Evolutionary conservation across 345 rosid genomes (phyloP).

Genomic region (Hypericum perforatum): DNA sequence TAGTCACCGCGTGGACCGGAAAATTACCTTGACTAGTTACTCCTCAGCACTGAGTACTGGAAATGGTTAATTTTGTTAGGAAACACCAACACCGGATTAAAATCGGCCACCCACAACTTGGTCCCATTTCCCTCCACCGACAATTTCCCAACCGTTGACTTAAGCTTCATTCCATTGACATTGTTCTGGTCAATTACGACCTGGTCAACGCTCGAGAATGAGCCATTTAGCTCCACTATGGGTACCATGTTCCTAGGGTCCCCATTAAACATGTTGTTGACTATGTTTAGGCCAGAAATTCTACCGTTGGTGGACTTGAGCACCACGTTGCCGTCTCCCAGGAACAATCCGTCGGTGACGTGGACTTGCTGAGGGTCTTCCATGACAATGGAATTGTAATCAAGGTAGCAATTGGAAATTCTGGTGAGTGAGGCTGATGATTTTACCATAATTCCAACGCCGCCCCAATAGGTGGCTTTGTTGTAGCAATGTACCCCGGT

Average conservation of each 20-base stretch:
- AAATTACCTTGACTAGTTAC: slow-evolving; percentile 8
- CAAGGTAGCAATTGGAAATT: slow-evolving; percentile 60
- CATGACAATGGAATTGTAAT: slow-evolving; percentile 42
- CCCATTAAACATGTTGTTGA: slow-evolving; percentile 53
- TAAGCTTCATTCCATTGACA: slow-evolving; percentile 44
- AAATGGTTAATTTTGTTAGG: slow-evolving; percentile 49
- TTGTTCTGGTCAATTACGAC: slow-evolving; percentile 53
- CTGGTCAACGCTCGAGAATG: slow-evolving; percentile 38
- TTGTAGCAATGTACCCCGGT: slow-evolving; percentile 67
- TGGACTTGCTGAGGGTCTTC: slow-evolving; percentile 64
- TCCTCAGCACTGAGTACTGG: slow-evolving; percentile 40
- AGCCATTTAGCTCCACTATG: slow-evolving; percentile 43
- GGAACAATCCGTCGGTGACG: slow-evolving; percentile 47
- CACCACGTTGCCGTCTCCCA: slow-evolving; percentile 49
- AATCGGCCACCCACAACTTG: slow-evolving; percentile 52
- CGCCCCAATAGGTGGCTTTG: slow-evolving; percentile 60
- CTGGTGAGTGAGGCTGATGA: slow-evolving; percentile 30
- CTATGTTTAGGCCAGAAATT: slow-evolving; percentile 41
- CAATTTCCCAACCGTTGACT: slow-evolving; percentile 39
- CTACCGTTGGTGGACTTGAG: slow-evolving; percentile 36
- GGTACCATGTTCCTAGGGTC: slow-evolving; percentile 20
- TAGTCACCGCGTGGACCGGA: slow-evolving; percentile 35
- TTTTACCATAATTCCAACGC: slow-evolving; percentile 49
- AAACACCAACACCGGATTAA: slow-evolving; percentile 38
- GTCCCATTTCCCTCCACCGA: slow-evolving; percentile 44